These are phyloP conservation scores for Penicillium cosmopolitanum DNA, from an alignment of 495 filamentous ascomycete species.

Conservation along the genomic window DNA sequence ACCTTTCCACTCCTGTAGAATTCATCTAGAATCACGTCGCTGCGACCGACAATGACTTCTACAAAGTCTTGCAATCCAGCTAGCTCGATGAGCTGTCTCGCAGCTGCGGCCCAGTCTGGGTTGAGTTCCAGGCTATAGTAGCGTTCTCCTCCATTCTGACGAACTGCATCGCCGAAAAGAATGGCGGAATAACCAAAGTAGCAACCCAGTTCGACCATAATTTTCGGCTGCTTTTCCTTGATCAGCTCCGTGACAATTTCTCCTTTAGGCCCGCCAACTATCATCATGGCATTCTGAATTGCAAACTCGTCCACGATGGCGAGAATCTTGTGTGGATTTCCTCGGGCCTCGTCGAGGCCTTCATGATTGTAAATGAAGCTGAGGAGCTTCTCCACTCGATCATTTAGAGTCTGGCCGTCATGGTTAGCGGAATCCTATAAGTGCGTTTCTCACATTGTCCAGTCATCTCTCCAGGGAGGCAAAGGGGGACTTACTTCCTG, in stretches of 20 bases:
- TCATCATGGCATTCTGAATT: not conserved
- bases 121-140: conserved; percentile 72
- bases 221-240: conserved; percentile 60
- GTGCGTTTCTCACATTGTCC: too few species aligned
- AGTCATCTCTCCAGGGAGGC: too few species aligned
- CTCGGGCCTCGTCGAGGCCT: not conserved
- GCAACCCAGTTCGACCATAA: conserved; percentile 78
- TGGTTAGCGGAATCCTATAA: too few species aligned
- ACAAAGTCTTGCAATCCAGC: conserved; percentile 70
- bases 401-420: too few species aligned
- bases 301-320: not conserved
- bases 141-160: conserved; percentile 58
- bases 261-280: conserved; percentile 55
- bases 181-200: conserved; percentile 83
- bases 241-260: conserved; percentile 67
- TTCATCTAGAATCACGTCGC: conserved; percentile 59
- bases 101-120: conserved; percentile 67
- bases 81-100: conserved; percentile 63
- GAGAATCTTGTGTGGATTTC: not conserved
- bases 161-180: conserved; percentile 66
- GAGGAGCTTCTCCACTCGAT: too few species aligned
- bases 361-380: not conserved
- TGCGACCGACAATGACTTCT: conserved; percentile 62
- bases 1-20: conserved; percentile 55
- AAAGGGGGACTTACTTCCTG: too few species aligned